phyloP scores from a whole-genome alignment of 2,329 filamentous ascomycete species.

The Fusarium sp. region DNA sequence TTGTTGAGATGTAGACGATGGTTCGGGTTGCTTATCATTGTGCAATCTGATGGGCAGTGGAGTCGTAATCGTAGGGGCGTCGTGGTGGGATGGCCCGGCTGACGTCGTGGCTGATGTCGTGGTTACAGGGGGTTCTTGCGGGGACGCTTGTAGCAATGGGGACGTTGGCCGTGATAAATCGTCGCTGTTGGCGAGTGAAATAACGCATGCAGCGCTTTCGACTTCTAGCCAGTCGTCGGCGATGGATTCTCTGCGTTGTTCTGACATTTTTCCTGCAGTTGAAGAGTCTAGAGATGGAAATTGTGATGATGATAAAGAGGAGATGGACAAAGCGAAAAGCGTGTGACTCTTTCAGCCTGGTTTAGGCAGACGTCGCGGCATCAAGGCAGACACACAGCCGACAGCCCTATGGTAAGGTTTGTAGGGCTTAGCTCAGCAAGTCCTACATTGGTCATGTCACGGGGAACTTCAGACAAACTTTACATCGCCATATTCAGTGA shows the following conservation, averaged over 20 bases:
- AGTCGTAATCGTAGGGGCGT: background rate
- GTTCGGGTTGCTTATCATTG: background rate
- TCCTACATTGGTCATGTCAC: background rate
- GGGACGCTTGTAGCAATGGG: conserved; percentile 1
- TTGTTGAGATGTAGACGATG: background rate
- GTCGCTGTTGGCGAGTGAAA: conserved; percentile 32
- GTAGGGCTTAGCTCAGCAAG: conserved; percentile 24
- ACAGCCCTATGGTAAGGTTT: background rate
- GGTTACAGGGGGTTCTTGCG: conserved; percentile 1
- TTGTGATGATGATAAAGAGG: background rate
- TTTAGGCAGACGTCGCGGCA: conserved; percentile 32
- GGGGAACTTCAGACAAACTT: background rate
- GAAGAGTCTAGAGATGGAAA: no score
- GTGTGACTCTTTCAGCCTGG: conserved; percentile 2
- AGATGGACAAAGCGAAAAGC: background rate
- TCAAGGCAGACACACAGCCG: background rate
- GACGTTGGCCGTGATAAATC: conserved; percentile 4
- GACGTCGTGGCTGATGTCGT: background rate
- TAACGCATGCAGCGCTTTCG: conserved; percentile 36
- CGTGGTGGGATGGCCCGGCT: background rate
- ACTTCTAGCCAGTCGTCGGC: conserved; percentile 47
- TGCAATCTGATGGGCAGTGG: background rate
- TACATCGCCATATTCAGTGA: background rate
- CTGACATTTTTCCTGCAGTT: conserved; percentile 25
- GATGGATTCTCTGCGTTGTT: conserved; percentile 17